These are phyloP conservation scores for Nemania diffusa DNA, from an alignment of 2,329 filamentous ascomycete species.

Conservation along the genomic window DNA sequence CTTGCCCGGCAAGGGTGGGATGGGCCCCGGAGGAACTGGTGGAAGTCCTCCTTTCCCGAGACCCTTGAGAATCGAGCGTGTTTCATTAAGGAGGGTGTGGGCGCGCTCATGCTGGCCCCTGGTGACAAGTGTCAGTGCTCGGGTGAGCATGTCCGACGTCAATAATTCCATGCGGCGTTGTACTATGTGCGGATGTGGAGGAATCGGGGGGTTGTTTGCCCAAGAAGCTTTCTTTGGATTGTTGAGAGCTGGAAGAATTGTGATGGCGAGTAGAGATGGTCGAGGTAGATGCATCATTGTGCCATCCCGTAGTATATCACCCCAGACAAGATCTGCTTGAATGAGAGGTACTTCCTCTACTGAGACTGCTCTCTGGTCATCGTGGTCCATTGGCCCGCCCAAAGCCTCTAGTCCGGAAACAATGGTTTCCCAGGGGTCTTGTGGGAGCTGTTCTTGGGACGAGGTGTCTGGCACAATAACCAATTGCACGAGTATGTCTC, in stretches of 20 bases:
- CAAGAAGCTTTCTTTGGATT: conserved; percentile 73
- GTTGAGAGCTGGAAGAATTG: conserved; percentile 81
- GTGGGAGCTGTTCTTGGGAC: conserved; percentile 83
- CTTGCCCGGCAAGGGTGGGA: conserved; percentile 46
- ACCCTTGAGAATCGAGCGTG: conserved; percentile 92
- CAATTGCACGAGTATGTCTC: conserved; percentile 91
- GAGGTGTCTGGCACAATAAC: conserved; percentile 89
- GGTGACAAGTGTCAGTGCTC: conserved; percentile 89
- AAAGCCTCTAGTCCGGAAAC: conserved; percentile 95
- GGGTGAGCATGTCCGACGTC: conserved; percentile 96
- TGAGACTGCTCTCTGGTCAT: conserved; percentile 83
- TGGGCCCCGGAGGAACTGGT: conserved; percentile 65
- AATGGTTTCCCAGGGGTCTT: conserved; percentile 97
- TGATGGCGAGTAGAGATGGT: conserved; percentile 92
- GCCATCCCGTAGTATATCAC: conserved; percentile 91
- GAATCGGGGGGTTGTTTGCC: conserved; percentile 80
- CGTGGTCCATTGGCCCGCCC: conserved; percentile 85
- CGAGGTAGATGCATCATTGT: conserved; percentile 85
- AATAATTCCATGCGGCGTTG: conserved; percentile 97
- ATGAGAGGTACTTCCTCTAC: conserved; percentile 96
- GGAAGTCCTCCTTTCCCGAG: conserved; percentile 94
- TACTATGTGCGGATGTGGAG: conserved; percentile 92
- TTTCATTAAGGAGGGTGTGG: conserved; percentile 91
- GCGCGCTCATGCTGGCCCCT: conserved; percentile 93
- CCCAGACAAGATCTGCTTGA: conserved; percentile 92